Conservation (phyloP, 2,329 filamentous ascomycete species). For the Pyrenophora graminea region DNA sequence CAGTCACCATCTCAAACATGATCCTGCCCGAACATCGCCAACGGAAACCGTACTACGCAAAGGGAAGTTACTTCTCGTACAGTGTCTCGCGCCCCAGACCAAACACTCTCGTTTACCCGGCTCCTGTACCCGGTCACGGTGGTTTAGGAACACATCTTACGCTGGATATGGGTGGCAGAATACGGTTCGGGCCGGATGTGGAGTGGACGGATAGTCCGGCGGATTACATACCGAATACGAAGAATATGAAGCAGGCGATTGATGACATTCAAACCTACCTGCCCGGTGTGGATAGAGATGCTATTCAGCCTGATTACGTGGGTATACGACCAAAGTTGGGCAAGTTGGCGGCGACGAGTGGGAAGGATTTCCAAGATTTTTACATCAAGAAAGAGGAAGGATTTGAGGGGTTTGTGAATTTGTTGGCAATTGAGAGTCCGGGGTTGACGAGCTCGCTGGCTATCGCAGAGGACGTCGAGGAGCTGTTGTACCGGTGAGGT, state of each 20-base stretch:
- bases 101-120: slow-evolving; percentile 81
- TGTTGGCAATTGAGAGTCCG: slow-evolving; percentile 91
- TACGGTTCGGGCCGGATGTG: slow-evolving; percentile 93
- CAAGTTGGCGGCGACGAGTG: slow-evolving; percentile 62
- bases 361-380: slow-evolving; percentile 80
- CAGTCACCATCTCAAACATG: slow-evolving; percentile 79
- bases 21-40: slow-evolving; percentile 65
- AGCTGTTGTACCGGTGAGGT: slow-evolving; percentile 53
- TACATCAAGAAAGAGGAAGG: slow-evolving; percentile 77
- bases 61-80: slow-evolving; percentile 95
- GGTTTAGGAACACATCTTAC: slow-evolving; percentile 94
- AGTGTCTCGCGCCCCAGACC: slow-evolving; percentile 66
- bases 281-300: slow-evolving; percentile 68
- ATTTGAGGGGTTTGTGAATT: slow-evolving; percentile 80
- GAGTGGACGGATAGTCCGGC: slow-evolving; percentile 80
- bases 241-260: slow-evolving; percentile 68
- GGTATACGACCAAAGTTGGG: slow-evolving; percentile 88
- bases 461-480: slow-evolving; percentile 76
- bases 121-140: slow-evolving; percentile 76
- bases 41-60: slow-evolving; percentile 75
- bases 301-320: slow-evolving; percentile 80
- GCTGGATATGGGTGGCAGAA: slow-evolving; percentile 78
- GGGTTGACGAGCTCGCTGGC: slow-evolving; percentile 86
- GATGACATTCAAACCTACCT: slow-evolving; percentile 78
- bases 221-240: slow-evolving; percentile 70